phyloP scores from a whole-genome alignment of 2,329 filamentous ascomycete species.

The Madurella mycetomatis region DNA sequence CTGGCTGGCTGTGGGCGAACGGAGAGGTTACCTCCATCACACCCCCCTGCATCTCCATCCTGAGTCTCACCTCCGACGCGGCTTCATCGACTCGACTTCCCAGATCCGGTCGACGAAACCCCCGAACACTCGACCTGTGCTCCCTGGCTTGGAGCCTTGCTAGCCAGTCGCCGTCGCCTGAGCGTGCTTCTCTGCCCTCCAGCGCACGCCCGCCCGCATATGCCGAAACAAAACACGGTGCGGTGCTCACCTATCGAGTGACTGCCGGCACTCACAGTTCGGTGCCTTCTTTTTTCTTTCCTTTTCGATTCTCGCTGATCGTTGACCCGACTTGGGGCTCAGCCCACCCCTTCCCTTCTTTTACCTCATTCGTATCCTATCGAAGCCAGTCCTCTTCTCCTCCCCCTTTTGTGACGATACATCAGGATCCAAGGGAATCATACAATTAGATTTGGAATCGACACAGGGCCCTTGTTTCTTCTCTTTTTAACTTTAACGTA shows the following conservation, averaged over 20 bases:
- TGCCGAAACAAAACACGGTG: slow-evolving; percentile 19
- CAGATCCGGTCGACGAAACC: not conserved
- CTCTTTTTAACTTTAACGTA: not conserved
- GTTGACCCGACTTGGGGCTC: not conserved
- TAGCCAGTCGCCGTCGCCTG: slow-evolving; percentile 7
- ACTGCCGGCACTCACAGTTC: not conserved
- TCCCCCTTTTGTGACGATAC: not conserved
- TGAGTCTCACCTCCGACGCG: slow-evolving; percentile 5
- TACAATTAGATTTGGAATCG: not conserved
- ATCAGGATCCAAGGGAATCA: not conserved
- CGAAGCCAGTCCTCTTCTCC: too few relatives aligned
- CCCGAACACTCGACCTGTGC: slow-evolving; percentile 7
- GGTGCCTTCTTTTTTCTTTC: slow-evolving; percentile 1
- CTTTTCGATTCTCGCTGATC: slow-evolving; percentile 1
- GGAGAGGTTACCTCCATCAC: not conserved
- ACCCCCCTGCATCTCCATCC: slow-evolving; percentile 11
- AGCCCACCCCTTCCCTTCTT: slow-evolving; percentile 2
- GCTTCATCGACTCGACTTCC: slow-evolving; percentile 2
- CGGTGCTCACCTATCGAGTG: slow-evolving; percentile 6
- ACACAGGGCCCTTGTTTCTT: not conserved
- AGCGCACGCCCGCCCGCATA: slow-evolving; percentile 9
- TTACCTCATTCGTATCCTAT: not conserved
- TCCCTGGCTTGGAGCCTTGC: not conserved
- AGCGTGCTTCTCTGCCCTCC: not conserved
- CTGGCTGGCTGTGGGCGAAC: not conserved